Evolutionary conservation across 192 early-diverging fungal genomes (phyloP).

Genomic region (Geranomyces variabilis): DNA sequence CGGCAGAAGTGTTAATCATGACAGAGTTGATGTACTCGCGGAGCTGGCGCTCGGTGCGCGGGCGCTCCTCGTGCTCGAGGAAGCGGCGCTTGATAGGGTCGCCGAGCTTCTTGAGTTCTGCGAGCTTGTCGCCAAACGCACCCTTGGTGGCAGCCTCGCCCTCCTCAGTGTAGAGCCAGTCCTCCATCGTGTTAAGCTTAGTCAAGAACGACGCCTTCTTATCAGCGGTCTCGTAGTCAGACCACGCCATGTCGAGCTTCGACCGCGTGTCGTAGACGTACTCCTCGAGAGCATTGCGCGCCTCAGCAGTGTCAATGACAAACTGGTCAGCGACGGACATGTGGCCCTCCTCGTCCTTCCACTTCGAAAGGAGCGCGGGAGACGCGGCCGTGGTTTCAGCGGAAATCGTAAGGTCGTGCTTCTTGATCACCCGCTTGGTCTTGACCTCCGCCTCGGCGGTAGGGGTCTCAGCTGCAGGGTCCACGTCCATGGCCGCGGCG

Average conservation of each 20-base stretch:
- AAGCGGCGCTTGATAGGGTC: conserved; percentile 80
- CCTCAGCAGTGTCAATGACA: conserved; percentile 89
- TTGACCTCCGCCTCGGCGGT: conserved; percentile 68
- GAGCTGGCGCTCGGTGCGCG: conserved; percentile 80
- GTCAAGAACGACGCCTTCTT: conserved; percentile 71
- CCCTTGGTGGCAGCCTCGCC: conserved; percentile 92
- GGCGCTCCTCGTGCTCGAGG: conserved; percentile 83
- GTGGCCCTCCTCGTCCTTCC: conserved; percentile 79
- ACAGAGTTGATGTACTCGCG: conserved; percentile 77
- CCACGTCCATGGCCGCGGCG: conserved; percentile 36
- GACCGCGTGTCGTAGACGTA: conserved; percentile 94
- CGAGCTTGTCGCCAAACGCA: conserved; percentile 82
- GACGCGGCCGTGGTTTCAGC: conserved; percentile 66
- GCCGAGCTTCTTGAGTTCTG: conserved; percentile 75
- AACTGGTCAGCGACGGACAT: conserved; percentile 86
- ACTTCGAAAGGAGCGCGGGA: conserved; percentile 58
- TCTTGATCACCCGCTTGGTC: conserved; percentile 90
- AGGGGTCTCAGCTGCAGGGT: conserved; percentile 23
- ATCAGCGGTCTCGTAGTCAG: conserved; percentile 72
- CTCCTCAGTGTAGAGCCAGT: conserved; percentile 95
- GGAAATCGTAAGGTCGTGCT: conserved; percentile 78
- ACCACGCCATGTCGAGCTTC: conserved; percentile 80
- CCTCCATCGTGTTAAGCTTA: conserved; percentile 80
- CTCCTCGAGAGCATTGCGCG: conserved; percentile 95
- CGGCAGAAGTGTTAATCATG: conserved; percentile 69